Base-by-base conservation (phyloP, 2,329 filamentous ascomycete species). In the Tolypocladium album region DNA sequence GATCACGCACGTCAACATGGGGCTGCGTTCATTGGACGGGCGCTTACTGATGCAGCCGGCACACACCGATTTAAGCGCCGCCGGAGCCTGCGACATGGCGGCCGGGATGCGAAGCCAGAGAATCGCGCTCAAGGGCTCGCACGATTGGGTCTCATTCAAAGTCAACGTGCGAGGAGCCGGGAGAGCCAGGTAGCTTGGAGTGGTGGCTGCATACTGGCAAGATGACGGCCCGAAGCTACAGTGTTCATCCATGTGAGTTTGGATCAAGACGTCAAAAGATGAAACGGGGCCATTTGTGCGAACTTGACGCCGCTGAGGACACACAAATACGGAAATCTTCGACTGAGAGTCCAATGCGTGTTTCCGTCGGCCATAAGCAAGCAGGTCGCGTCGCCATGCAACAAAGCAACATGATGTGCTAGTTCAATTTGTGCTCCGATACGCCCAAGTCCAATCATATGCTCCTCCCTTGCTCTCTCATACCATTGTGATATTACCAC, bases 391-490 rank as follows among this genome's bases (percentile, higher is more conserved):
- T 36, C 50, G 31, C 55, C 39, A 57, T 42, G 20, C 55, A 31
- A 40, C 15, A 64, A 59, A 65, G 61, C 59, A 63, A 66, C 66
- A 60, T 67, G 67, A 66, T 64, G 65, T 64, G 63, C 68, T 65
- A 67, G 66, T 72, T 72, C 66, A 67, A 72, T 73, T 74, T 74
- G 64, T 74, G 68, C 73, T 72, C 75, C 75, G 63, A 61, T 69
- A 75, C 76, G 73, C 76, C 74, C 69, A 74, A 58, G 57, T 68
- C 66, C 66, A 68, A 70, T 70, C 67, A 69, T 67, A 69, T 67
- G 34, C 50, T 60, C 36, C 8, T 27, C 45, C 39, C 20, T 58
- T 61, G 9, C 45, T 56, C 56, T 45, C 55, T 22, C 31, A 55
- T n/a, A n/a, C 50, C 31, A 20, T 34, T 5, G 11, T 38, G n/a